Conservation (phyloP, 2,329 filamentous ascomycete species). For the Mycosphaerelloides madeirae region DNA sequence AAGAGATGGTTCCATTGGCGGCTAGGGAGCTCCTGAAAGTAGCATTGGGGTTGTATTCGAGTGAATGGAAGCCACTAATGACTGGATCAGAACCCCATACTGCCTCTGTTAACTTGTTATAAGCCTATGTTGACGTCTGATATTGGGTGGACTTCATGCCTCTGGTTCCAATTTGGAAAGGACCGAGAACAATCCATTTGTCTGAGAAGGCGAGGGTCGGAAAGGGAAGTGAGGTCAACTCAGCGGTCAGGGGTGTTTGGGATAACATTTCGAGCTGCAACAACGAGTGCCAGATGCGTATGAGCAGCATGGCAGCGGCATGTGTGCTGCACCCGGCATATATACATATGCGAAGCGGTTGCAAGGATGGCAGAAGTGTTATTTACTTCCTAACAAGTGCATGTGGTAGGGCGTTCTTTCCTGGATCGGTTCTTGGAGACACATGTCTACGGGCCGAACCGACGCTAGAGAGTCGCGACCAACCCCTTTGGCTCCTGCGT, state of each 20-base stretch:
- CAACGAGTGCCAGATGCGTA: constrained; percentile 5
- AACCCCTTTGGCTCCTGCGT: no score
- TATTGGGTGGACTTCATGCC: constrained; percentile 36
- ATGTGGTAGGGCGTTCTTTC: no score
- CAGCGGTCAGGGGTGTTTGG: background rate
- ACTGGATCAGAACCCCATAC: constrained; percentile 56
- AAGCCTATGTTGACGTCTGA: background rate
- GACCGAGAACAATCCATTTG: constrained; percentile 43
- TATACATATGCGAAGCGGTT: no score
- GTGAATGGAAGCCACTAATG: constrained; percentile 48
- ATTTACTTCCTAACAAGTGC: no score
- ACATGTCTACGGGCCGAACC: no score
- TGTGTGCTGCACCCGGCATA: background rate
- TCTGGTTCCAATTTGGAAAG: constrained; percentile 56
- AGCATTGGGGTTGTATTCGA: constrained; percentile 40
- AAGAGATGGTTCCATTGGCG: constrained; percentile 47
- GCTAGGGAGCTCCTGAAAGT: constrained; percentile 49
- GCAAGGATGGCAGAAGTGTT: no score
- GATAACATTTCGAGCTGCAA: background rate
- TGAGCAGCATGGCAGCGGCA: constrained; percentile 3
- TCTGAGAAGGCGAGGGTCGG: constrained; percentile 7
- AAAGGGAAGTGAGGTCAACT: background rate
- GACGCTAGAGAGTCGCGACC: no score
- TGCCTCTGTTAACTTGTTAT: constrained; percentile 41
- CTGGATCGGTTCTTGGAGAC: no score